These are phyloP conservation scores for Cryptococcus depauperatus DNA, from an alignment of 1,284 basidiomycete genomes.

Conservation along the genomic window DNA sequence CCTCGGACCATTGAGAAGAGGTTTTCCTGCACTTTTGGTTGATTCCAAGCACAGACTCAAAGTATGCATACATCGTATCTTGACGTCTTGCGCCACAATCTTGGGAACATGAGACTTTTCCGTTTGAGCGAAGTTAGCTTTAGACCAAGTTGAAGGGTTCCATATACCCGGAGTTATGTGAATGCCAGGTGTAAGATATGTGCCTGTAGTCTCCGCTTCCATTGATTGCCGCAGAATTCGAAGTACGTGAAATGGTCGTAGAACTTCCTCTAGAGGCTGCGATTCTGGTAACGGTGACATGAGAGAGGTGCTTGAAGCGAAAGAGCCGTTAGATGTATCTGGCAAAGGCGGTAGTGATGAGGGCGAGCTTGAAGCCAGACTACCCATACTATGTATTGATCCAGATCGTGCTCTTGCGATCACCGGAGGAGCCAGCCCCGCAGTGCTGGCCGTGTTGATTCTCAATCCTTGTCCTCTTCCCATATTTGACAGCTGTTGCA, in stretches of 20 bases:
- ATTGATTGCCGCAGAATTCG: slow-evolving; percentile 69
- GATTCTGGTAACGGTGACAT: slow-evolving; percentile 33
- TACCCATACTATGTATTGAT: neutral
- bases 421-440: slow-evolving; percentile 15
- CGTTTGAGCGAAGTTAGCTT: neutral
- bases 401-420: neutral
- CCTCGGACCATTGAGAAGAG: slow-evolving; percentile 46
- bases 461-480: slow-evolving; percentile 3
- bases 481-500: neutral
- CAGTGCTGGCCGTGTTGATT: slow-evolving; percentile 7
- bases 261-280: slow-evolving; percentile 59
- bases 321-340: slow-evolving; percentile 4
- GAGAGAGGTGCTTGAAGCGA: slow-evolving; percentile 14
- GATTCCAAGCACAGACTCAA: slow-evolving; percentile 24
- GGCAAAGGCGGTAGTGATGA: neutral
- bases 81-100: slow-evolving; percentile 29
- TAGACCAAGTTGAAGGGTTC: slow-evolving; percentile 41
- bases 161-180: slow-evolving; percentile 86
- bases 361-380: neutral
- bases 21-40: slow-evolving; percentile 44
- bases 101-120: slow-evolving; percentile 11
- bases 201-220: slow-evolving; percentile 64
- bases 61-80: slow-evolving; percentile 26
- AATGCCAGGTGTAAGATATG: slow-evolving; percentile 75
- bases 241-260: slow-evolving; percentile 88